A percentile compares a stretch with the other conserved stretches of the same genome.
Evolutionary conservation across 1,139 yeast genomes (phyloP).

Genomic region (Pneumocystis carinii): DNA sequence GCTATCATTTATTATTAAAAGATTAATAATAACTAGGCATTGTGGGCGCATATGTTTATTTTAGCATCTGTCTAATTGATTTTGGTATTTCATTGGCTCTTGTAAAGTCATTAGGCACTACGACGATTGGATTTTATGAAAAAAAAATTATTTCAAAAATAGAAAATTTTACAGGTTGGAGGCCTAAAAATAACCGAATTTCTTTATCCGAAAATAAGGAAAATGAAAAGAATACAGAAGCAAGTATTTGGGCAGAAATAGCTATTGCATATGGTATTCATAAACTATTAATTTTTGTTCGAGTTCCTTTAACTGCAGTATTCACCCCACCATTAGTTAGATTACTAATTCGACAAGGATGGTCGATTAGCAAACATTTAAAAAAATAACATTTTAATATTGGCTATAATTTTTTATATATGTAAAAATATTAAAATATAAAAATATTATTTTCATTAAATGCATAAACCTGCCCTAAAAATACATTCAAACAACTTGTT

Average conservation of each 20-base stretch:
- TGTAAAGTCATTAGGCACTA: constrained; percentile 80
- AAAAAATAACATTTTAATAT: background rate
- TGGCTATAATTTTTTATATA: background rate
- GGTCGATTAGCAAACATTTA: background rate
- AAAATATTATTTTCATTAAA: background rate
- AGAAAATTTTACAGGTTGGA: constrained; percentile 32
- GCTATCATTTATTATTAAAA: constrained; percentile 22
- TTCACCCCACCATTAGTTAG: constrained; percentile 69
- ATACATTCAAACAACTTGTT: background rate
- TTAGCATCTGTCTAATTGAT: constrained; percentile 56
- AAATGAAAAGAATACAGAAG: constrained; percentile 14
- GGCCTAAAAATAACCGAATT: constrained; percentile 15
- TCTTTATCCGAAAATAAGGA: constrained; percentile 8
- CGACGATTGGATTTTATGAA: constrained; percentile 53
- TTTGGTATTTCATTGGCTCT: constrained; percentile 66
- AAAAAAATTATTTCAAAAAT: constrained; percentile 27
- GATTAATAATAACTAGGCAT: constrained; percentile 76
- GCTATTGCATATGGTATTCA: constrained; percentile 88
- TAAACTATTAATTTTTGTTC: constrained; percentile 60
- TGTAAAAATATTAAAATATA: background rate
- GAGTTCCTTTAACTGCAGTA: constrained; percentile 86
- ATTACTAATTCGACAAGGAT: background rate
- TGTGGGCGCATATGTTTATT: constrained; percentile 75
- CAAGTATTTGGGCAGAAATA: constrained; percentile 40
- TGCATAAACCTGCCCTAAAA: background rate